These are phyloP conservation scores for Pleurozium schreberi DNA, from an alignment of 225 moss, liverwort and hornwort species.

Conservation along the genomic window DNA sequence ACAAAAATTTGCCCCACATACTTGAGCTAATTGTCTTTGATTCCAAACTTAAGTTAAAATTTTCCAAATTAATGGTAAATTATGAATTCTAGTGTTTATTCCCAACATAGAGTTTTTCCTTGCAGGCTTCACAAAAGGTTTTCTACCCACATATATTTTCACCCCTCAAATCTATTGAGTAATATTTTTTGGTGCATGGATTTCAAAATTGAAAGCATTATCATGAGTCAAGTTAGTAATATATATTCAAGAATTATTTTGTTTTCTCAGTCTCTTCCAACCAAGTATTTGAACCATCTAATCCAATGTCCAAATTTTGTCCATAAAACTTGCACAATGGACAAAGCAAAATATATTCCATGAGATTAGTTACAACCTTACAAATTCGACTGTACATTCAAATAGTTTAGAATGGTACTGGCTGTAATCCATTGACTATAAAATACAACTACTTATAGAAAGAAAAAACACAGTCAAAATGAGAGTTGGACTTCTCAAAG, in stretches of 20 bases:
- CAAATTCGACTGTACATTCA: too few relatives aligned
- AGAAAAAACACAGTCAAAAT: not conserved
- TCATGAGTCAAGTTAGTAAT: not conserved
- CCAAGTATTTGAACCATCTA: too few relatives aligned
- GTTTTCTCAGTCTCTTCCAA: too few relatives aligned
- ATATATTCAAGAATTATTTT: too few relatives aligned
- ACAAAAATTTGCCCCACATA: rapidly evolving
- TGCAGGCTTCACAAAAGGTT: not conserved
- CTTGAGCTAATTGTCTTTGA: not conserved
- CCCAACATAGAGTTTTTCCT: not conserved
- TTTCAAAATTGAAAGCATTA: not conserved
- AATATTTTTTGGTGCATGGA: rapidly evolving
- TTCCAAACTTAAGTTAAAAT: not conserved
- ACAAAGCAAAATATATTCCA: too few relatives aligned
- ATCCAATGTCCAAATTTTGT: too few relatives aligned
- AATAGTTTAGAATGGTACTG: not conserved
- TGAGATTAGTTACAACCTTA: too few relatives aligned
- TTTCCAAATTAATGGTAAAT: not conserved
- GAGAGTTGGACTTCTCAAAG: not conserved
- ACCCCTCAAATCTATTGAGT: not conserved
- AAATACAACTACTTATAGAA: not conserved
- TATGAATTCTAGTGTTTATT: not conserved
- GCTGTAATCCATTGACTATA: not conserved
- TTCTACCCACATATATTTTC: not conserved
- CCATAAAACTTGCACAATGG: too few relatives aligned